A percentile compares a stretch with the other conserved stretches of the same genome.
Evolutionary conservation across 225 moss, liverwort and hornwort species (phyloP).

Genomic region (Pseudoscleropodium purum): DNA sequence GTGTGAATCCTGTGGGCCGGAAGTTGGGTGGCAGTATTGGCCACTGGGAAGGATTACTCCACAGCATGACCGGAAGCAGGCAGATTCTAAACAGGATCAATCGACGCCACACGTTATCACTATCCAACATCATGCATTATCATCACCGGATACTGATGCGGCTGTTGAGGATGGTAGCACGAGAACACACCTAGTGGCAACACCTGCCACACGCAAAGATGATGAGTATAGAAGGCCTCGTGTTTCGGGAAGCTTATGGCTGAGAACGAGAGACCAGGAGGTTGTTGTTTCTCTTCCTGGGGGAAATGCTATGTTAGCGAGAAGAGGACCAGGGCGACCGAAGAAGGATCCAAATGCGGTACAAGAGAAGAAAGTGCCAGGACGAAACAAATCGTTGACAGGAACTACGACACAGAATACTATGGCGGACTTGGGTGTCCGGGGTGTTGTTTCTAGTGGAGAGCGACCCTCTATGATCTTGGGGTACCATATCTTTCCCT

Average conservation of each 20-base stretch:
- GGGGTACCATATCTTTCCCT: constrained; percentile 10
- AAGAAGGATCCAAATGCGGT: constrained; percentile 14
- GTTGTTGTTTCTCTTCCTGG: constrained; percentile 4
- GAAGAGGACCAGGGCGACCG: constrained; percentile 36
- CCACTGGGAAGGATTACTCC: constrained; percentile 38
- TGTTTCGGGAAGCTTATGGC: not conserved
- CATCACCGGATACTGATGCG: not conserved
- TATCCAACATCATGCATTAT: not conserved
- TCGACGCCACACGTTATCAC: not conserved
- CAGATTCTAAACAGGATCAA: constrained; percentile 10
- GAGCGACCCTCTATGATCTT: constrained; percentile 2
- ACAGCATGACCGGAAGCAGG: constrained; percentile 29
- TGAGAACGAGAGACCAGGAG: constrained; percentile 14
- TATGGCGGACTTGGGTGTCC: constrained; percentile 1
- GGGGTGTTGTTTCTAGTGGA: not conserved
- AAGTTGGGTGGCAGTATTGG: constrained; percentile 26
- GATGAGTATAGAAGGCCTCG: not conserved
- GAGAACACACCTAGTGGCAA: not conserved
- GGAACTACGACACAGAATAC: not conserved
- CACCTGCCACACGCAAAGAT: not conserved
- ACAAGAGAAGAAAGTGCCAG: not conserved
- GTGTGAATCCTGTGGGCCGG: constrained; percentile 37
- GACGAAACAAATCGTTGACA: not conserved
- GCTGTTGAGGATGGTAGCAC: constrained; percentile 4
- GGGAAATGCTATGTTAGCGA: not conserved